Evolutionary conservation across 2,329 filamentous ascomycete species (phyloP), one percentile per base, ranked within the genome.

Genomic region (Fusarium compactum): DNA sequence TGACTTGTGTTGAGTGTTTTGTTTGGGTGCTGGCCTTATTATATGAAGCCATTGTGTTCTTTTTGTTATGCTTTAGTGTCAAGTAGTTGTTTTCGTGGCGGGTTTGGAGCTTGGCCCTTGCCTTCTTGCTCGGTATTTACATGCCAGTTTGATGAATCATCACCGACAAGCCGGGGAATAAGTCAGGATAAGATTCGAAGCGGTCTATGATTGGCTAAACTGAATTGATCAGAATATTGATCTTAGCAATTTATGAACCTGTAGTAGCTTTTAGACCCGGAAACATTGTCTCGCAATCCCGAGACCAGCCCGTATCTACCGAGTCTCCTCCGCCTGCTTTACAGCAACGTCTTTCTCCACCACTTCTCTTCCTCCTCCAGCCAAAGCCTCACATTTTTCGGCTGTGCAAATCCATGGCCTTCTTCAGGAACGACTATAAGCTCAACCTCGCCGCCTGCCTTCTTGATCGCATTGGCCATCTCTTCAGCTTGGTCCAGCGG

Each of bases 401-500:
- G 79, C 67, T 79, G 81, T 8, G 70, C 73, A 65, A 86, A 85
- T 50, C 83, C 82, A 72, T 88, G 86, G 0, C 85, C 85, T 69
- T 88, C 85, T 4, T 82, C 84, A 5, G 82, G 77, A 32, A 84
- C 82, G 29, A 85, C 78, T 18, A 87, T 78, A 6, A 87, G 74
- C 59, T 81, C 79, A 7, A 87, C 84, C 27, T 84, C 77, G 2
- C 81, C 79, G 0, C 82, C 84, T 3, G 77, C 79, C 12, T 75
- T 70, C 54, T 76, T 76, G 24, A 88, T 79, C n/a, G 81, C 80
- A 43, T 78, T 76, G 12, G 85, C 82, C 76, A 91, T 86, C 55
- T 85, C 81, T 32, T 82, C 78, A 5, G 86, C 85, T 74, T 91
- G 89, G 18, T 82, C 80, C n/a, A 86, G 75, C 0, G 88, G 88